These are phyloP conservation scores for Fusarium sp. DNA, from an alignment of 2,329 filamentous ascomycete species.

Conservation along the genomic window DNA sequence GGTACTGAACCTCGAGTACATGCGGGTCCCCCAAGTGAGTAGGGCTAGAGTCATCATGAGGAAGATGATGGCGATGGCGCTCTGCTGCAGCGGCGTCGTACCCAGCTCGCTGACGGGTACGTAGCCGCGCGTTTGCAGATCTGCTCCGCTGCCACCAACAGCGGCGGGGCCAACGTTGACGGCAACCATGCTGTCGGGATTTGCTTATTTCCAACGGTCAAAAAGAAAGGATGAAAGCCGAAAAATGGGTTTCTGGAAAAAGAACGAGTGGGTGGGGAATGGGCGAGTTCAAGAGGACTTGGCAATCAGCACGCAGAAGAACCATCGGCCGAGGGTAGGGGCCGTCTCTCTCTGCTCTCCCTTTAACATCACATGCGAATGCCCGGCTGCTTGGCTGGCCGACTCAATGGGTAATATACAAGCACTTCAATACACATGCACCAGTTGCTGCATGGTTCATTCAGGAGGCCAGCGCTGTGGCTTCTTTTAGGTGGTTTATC, in stretches of 20 bases:
- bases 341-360: background rate
- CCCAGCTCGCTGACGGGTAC: background rate
- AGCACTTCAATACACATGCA: background rate
- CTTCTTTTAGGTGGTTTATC: too few species aligned
- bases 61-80: conserved; percentile 41
- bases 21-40: conserved; percentile 28
- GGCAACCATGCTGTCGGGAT: conserved; percentile 3
- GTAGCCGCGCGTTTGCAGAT: conserved; percentile 4
- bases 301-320: background rate
- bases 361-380: background rate
- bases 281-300: conserved; percentile 3
- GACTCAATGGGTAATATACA: background rate
- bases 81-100: conserved; percentile 38
- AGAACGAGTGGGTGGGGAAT: background rate
- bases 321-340: background rate
- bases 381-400: background rate
- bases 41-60: conserved; percentile 36
- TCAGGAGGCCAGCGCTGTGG: too few species aligned
- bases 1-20: conserved; percentile 38
- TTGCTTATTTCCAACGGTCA: background rate
- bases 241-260: background rate
- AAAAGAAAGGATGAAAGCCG: conserved; percentile 1
- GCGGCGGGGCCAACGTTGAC: conserved; percentile 2
- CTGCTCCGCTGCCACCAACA: background rate
- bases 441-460: background rate